These are phyloP conservation scores for Xylaria hypoxylon DNA, from an alignment of 2,329 filamentous ascomycete genomes.

Conservation along the genomic window DNA sequence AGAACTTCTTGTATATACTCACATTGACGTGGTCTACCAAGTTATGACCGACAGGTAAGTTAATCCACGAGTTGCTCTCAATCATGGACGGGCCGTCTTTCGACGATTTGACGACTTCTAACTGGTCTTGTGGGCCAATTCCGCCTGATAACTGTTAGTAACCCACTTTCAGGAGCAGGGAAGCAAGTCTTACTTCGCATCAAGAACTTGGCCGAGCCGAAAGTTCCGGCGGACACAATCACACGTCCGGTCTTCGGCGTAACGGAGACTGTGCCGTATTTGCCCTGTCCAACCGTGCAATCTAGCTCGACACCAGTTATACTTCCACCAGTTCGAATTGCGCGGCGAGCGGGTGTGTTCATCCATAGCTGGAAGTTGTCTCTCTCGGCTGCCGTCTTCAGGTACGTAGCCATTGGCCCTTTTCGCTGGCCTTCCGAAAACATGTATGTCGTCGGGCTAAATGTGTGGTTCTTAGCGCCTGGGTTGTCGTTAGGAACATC, in stretches of 20 bases:
- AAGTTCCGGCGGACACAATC: slow-evolving; percentile 75
- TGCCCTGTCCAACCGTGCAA: slow-evolving; percentile 63
- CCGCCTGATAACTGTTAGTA: slow-evolving; percentile 55
- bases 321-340: slow-evolving; percentile 70
- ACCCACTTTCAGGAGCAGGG: neutral
- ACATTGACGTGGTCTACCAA: slow-evolving; percentile 67
- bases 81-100: slow-evolving; percentile 64
- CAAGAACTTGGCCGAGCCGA: slow-evolving; percentile 76
- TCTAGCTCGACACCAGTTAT: slow-evolving; percentile 77
- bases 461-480: slow-evolving; percentile 73
- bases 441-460: slow-evolving; percentile 74
- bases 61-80: slow-evolving; percentile 64
- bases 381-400: slow-evolving; percentile 69
- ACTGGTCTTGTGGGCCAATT: slow-evolving; percentile 73
- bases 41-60: slow-evolving; percentile 69
- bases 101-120: slow-evolving; percentile 63
- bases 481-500: slow-evolving; percentile 68
- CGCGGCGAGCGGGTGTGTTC: slow-evolving; percentile 73
- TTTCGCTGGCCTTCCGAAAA: slow-evolving; percentile 72
- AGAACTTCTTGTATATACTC: slow-evolving; percentile 21
- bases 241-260: slow-evolving; percentile 71
- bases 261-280: slow-evolving; percentile 70
- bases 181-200: slow-evolving; percentile 62
- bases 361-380: slow-evolving; percentile 76
- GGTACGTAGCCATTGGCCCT: slow-evolving; percentile 77